Conservation (phyloP, 192 early-diverging fungal genomes). For the Backusella morwellensis region DNA sequence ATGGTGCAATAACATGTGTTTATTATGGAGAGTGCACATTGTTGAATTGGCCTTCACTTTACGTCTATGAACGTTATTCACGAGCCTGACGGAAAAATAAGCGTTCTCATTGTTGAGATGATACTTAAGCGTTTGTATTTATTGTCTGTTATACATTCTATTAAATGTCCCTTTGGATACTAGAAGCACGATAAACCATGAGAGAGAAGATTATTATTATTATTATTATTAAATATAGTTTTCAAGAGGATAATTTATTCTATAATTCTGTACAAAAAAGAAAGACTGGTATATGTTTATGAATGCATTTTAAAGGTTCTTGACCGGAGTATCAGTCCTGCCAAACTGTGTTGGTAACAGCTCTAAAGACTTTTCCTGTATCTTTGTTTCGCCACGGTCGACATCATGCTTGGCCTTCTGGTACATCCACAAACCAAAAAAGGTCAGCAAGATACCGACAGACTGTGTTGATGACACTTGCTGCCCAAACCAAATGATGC, state of each 20-base stretch:
- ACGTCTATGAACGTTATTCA: too few relatives aligned
- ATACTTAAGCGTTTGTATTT: too few relatives aligned
- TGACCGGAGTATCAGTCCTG: not conserved
- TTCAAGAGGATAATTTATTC: not conserved
- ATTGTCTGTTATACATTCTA: too few relatives aligned
- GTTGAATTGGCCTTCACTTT: too few relatives aligned
- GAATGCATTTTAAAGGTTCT: not conserved
- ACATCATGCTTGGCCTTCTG: conserved; percentile 72
- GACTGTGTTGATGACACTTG: conserved; percentile 65
- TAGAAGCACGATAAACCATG: too few relatives aligned
- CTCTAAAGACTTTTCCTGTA: conserved; percentile 27
- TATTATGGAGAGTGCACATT: too few relatives aligned
- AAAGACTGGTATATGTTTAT: not conserved
- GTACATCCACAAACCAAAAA: conserved; percentile 83
- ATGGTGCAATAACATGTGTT: too few relatives aligned
- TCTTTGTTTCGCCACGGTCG: conserved; percentile 39
- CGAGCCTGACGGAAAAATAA: too few relatives aligned
- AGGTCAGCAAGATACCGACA: conserved; percentile 75
- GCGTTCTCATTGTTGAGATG: too few relatives aligned
- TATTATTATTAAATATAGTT: not conserved
- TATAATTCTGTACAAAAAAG: not conserved
- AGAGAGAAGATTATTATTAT: too few relatives aligned
- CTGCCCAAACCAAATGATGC: conserved; percentile 83
- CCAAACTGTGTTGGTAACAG: conserved; percentile 8
- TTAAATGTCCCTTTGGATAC: too few relatives aligned